Percentiles rank a stretch among this genome's conserved stretches.
These are phyloP conservation scores for Yamadazyma kitorensis DNA, from an alignment of 805 yeast genomes.

Conservation along the genomic window DNA sequence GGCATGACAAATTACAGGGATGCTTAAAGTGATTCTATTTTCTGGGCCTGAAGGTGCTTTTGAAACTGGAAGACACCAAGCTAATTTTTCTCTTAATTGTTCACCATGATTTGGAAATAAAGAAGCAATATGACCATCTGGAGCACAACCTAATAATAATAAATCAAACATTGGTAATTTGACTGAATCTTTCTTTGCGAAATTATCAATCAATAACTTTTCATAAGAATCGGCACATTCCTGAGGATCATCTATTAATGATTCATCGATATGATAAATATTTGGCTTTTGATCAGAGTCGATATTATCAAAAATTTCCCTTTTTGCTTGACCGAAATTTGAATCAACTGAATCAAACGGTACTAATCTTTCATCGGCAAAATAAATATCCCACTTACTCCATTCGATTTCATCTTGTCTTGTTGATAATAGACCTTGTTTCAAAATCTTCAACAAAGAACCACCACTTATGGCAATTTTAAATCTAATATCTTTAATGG, in stretches of 20 bases:
- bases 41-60: conserved; percentile 89
- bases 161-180: conserved; percentile 93
- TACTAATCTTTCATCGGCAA: conserved; percentile 94
- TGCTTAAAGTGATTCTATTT: conserved; percentile 77
- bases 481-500: conserved; percentile 67
- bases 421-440: conserved; percentile 71
- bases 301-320: conserved; percentile 73
- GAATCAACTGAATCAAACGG: conserved; percentile 81
- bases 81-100: conserved; percentile 80
- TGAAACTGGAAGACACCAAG: conserved; percentile 93
- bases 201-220: conserved; percentile 77
- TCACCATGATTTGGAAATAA: conserved; percentile 87
- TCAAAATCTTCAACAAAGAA: conserved; percentile 78
- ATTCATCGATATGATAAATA: conserved; percentile 80
- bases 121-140: conserved; percentile 98
- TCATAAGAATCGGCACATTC: conserved; percentile 96
- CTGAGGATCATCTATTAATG: conserved; percentile 71
- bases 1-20: conserved; percentile 94
- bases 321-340: conserved; percentile 85
- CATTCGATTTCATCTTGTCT: conserved; percentile 74
- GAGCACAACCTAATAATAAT: conserved; percentile 92
- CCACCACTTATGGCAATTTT: conserved; percentile 94
- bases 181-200: conserved; percentile 95
- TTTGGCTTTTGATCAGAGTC: conserved; percentile 58
- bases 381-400: conserved; percentile 94